Evolutionary conservation across 148 eudicot genomes (phyloP).

Genomic region (Vaccinium myrtillus): DNA sequence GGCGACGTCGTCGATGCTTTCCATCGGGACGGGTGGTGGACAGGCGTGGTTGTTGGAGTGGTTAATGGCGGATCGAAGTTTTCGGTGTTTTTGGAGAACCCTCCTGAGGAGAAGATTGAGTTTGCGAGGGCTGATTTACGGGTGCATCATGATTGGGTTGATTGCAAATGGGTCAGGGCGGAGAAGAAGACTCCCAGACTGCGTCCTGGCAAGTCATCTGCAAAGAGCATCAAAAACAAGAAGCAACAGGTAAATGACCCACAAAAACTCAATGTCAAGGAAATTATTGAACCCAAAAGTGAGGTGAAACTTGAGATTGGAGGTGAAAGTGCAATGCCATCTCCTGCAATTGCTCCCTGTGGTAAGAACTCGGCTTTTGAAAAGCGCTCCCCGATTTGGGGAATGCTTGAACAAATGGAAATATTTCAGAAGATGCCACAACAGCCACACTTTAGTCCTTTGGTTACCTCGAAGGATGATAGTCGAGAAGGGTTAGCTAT

Average conservation of each 20-base stretch:
- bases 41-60: background rate
- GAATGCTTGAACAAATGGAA: constrained; percentile 7
- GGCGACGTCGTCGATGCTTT: constrained; percentile 8
- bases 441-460: constrained; percentile 12
- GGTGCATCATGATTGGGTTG: constrained; percentile 13
- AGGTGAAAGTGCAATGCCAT: constrained; percentile 9
- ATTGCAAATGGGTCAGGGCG: constrained; percentile 10
- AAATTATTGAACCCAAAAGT: no score
- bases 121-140: background rate
- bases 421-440: constrained; percentile 12
- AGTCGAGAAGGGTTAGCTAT: constrained; percentile 17
- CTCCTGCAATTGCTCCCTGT: background rate
- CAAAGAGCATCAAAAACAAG: no score
- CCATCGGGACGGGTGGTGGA: constrained; percentile 13
- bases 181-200: background rate
- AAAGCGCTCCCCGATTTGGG: constrained; percentile 10
- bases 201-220: no score
- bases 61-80: background rate
- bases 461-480: background rate
- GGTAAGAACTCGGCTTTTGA: background rate
- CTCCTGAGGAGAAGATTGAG: background rate
- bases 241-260: no score
- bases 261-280: no score
- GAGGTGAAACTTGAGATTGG: no score
- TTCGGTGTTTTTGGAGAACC: background rate